Base-by-base conservation (phyloP, 2,329 filamentous ascomycete species). In the Fusarium sp. region DNA sequence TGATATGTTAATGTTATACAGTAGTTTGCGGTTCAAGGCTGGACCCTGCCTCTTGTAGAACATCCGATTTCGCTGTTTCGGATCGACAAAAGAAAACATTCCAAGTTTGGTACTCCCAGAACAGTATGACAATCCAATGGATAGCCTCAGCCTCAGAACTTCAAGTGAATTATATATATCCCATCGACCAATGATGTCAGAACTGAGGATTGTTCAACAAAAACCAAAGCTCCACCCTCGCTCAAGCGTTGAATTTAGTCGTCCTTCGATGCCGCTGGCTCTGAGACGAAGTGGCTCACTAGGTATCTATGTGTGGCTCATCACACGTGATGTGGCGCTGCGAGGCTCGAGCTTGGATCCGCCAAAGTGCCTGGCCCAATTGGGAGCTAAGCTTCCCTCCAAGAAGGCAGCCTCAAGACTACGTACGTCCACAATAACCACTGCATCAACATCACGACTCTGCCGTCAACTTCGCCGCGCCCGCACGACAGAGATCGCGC, bases 321-420 rank as follows among this genome's bases (percentile, higher is more conserved):
- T 3, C 0, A 7, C 64, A 67, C 64, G 64, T 67, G 64, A 67
- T 42, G 56, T 54, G 63, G 64, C 49, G 46, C 28, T 13, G 3
- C 34, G 35, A 67, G 64, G 56, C 64, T 61, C 12, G 42, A 67
- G 64, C 64, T 67, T 46, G 43, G 29, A 32, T 19, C 24, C 24
- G 43, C 15, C 58, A 64, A 48, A 43, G 45, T 53, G 54, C 58
- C 59, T 65, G 58, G 44, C 64, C 69, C 69, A 70, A 70, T 70
- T 55, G 64, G 68, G 69, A 72, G 65, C 69, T 69, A 67, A 72
- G 69, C 70, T 72, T 59, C 56, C 55, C 54, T 58, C 48, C 53
- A 70, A 64, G 67, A 71, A 72, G 70, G 70, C 70, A 72, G 70
- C 70, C 70, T 72, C 70, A 65, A 72, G 65, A 66, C 61, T 73